Percentiles rank a stretch among this genome's conserved stretches.
Conservation (phyloP, 768 basidiomycete species). For the Leccinum barrowsii region DNA sequence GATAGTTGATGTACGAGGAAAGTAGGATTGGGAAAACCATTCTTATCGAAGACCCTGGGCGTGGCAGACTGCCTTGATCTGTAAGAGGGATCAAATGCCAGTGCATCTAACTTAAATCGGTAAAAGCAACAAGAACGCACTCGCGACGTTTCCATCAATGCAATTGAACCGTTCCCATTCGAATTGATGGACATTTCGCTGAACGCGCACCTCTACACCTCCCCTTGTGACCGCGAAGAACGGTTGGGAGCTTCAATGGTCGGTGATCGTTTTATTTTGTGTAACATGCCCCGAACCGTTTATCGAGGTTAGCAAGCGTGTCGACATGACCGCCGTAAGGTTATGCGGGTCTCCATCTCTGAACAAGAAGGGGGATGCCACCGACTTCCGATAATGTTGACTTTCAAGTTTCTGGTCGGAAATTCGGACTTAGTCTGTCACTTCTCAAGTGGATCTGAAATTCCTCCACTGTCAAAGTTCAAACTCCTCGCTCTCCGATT, state of each 20-base stretch:
- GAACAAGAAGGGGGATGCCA: not conserved
- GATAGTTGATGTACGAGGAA: too few species aligned
- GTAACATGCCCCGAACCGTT: not conserved
- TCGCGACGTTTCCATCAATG: conserved; percentile 9
- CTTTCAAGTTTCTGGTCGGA: not conserved
- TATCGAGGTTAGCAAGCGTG: not conserved
- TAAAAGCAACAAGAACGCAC: conserved; percentile 5
- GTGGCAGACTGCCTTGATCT: conserved; percentile 2
- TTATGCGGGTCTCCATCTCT: not conserved
- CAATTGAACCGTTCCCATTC: not conserved
- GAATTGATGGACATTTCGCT: too few species aligned
- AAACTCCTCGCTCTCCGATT: not conserved
- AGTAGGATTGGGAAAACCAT: too few species aligned
- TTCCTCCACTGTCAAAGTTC: not conserved
- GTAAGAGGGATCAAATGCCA: conserved; percentile 6
- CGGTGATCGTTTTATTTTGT: conserved; percentile 8
- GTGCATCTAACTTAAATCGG: conserved; percentile 17
- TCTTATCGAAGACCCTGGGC: not conserved
- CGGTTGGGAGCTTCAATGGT: conserved; percentile 8
- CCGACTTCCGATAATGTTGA: not conserved
- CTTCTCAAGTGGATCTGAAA: not conserved
- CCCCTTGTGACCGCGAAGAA: not conserved
- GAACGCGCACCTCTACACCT: too few species aligned
- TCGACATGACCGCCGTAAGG: conserved; percentile 1
- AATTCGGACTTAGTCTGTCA: not conserved